These are phyloP conservation scores for Galerina marginata DNA, from an alignment of 768 basidiomycete genomes.

Conservation along the genomic window DNA sequence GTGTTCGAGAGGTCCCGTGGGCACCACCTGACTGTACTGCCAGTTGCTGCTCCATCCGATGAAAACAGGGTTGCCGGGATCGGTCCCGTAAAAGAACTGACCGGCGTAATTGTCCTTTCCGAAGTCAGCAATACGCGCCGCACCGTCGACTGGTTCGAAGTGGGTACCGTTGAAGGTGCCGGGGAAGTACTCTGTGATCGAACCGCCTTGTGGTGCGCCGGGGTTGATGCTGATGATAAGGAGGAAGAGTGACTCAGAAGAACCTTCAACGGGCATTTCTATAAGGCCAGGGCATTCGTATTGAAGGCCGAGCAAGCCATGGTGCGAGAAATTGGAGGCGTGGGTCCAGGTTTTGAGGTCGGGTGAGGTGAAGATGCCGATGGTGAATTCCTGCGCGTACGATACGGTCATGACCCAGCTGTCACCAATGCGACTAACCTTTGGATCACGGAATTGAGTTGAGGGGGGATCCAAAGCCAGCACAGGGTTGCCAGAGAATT, in stretches of 20 bases:
- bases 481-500: slow-evolving; percentile 1
- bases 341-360: not conserved
- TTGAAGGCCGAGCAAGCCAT: not conserved
- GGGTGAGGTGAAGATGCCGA: slow-evolving; percentile 1
- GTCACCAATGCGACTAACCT: not conserved
- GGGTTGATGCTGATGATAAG: slow-evolving; percentile 4
- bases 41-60: slow-evolving; percentile 3
- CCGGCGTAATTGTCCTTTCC: slow-evolving; percentile 5
- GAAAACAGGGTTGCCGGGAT: not conserved
- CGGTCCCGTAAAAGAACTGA: not conserved
- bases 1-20: not conserved
- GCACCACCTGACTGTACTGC: slow-evolving; percentile 3
- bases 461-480: not conserved
- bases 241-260: not conserved
- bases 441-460: slow-evolving; percentile 3
- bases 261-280: not conserved
- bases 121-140: not conserved
- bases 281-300: slow-evolving; percentile 3
- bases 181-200: slow-evolving; percentile 3
- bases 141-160: slow-evolving; percentile 1
- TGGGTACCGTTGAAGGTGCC: slow-evolving; percentile 1
- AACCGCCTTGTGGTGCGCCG: slow-evolving; percentile 5
- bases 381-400: not conserved
- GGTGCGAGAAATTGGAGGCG: slow-evolving; percentile 5
- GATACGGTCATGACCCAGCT: slow-evolving; percentile 4